A percentile compares a stretch with the other conserved stretches of the same genome.
phyloP scores from a whole-genome alignment of 495 filamentous ascomycete genomes.

The Neurospora intermedia region DNA sequence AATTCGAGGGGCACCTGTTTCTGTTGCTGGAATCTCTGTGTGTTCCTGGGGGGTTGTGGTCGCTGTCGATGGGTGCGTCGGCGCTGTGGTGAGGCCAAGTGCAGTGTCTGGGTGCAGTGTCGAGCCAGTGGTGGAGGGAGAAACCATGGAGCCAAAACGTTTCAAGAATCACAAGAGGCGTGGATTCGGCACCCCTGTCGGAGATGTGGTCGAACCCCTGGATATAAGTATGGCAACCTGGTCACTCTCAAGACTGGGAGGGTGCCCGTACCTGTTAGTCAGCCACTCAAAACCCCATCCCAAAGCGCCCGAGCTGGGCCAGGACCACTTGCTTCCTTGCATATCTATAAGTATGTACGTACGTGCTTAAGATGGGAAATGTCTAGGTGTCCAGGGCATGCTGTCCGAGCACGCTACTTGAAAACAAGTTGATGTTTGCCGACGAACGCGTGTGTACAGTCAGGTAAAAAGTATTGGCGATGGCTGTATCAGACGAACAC shows the following conservation, averaged over 20 bases:
- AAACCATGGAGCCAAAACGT: constrained; percentile 4
- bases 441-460: not conserved
- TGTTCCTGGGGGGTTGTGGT: not conserved
- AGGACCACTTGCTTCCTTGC: not conserved
- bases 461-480: not conserved
- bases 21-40: not conserved
- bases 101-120: constrained; percentile 11
- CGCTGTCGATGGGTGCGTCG: not conserved
- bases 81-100: not conserved
- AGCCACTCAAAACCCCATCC: not conserved
- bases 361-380: not conserved
- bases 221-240: not conserved
- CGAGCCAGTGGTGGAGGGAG: not conserved
- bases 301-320: not conserved
- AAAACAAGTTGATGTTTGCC: not conserved
- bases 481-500: not conserved
- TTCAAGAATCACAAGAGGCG: constrained; percentile 15
- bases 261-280: not conserved
- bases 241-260: not conserved
- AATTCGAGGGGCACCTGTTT: constrained; percentile 8
- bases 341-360: not conserved
- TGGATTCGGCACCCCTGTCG: constrained; percentile 13
- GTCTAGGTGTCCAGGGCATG: not conserved
- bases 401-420: not conserved
- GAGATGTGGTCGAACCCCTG: constrained; percentile 10